A percentile compares a stretch with the other conserved stretches of the same genome.
phyloP scores from a whole-genome alignment of 129 eudicot genomes.

The Flaveria robusta region DNA sequence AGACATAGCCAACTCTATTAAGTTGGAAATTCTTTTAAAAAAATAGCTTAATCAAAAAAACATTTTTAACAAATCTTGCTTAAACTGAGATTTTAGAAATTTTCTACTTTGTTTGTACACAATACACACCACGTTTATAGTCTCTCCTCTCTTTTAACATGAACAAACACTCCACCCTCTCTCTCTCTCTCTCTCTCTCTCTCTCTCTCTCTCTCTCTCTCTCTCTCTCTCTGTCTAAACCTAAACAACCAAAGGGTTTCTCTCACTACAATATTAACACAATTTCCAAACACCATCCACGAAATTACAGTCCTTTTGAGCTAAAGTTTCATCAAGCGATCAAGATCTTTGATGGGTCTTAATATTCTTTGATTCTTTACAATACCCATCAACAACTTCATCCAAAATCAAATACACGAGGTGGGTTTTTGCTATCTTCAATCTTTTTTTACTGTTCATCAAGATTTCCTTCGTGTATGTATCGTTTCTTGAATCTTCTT shows the following conservation, averaged over 20 bases:
- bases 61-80: no score
- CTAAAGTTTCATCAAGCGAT: constrained; percentile 27
- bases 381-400: constrained; percentile 28
- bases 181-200: constrained; percentile 37
- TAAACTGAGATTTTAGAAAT: no score
- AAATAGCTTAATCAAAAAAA: no score
- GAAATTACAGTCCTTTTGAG: constrained; percentile 29
- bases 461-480: constrained; percentile 4
- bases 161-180: constrained; percentile 19
- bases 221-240: constrained; percentile 40
- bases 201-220: constrained; percentile 32
- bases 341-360: constrained; percentile 37
- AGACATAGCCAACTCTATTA: no score
- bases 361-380: constrained; percentile 19
- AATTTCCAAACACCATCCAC: constrained; percentile 29
- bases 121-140: constrained; percentile 15
- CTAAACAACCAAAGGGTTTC: constrained; percentile 40
- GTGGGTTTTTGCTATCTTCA: constrained; percentile 16
- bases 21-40: no score
- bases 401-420: constrained; percentile 29
- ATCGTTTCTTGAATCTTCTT: constrained; percentile 4
- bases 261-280: constrained; percentile 35
- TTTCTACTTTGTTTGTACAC: constrained; percentile 18
- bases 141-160: constrained; percentile 18
- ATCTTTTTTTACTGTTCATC: neutral